Evolutionary conservation across 2,329 filamentous ascomycete genomes (phyloP), one percentile per base, ranked within the genome.

Genomic region (Ambrosiella xylebori): DNA sequence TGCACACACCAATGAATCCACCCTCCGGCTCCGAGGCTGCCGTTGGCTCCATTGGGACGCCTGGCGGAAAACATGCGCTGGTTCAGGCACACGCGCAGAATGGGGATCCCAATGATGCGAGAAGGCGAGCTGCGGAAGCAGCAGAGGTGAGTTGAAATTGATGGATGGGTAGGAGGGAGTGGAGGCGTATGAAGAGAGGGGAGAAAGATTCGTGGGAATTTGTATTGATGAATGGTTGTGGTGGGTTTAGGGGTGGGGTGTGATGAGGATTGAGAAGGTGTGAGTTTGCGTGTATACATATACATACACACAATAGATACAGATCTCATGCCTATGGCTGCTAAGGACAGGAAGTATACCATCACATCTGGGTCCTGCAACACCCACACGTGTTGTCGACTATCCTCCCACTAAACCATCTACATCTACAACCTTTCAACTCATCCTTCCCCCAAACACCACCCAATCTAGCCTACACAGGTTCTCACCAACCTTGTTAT

Each of bases 31-130:
- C 35, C 19, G 19, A 51, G 17, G n/a, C 12, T 11, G 13, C 13
- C 6, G 3, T 19, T 9, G 27, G 47, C 9, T 7, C 19, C 6
- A 56, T 8, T 15, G 38, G 19, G 17, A 27, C 17, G 40, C 47
- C 58, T 7, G 57, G 36, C 39, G 56, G 54, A 49, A n/a, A 51
- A 19, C 27, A 36, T 36, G 47, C 47, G 17, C 47, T 27, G 19
- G 9, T 35, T 8, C 47, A 51, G 47, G 47, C 47, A 19, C 47
- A 51, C 8, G 47, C 47, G 5, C 8, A 35, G 19, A 51, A 51
- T 51, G 27, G 17, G 2, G 47, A 51, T 56, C 51, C 56, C 35
- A 52, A 57, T 59, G 47, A 61, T 60, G 40, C 57, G 56, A 35
- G 56, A n/a, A 38, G 38, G 27, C 47, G 41, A 50, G 59, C 58